Conservation (phyloP, 78 protist genomes). For the Andalucia godoyi region DNA sequence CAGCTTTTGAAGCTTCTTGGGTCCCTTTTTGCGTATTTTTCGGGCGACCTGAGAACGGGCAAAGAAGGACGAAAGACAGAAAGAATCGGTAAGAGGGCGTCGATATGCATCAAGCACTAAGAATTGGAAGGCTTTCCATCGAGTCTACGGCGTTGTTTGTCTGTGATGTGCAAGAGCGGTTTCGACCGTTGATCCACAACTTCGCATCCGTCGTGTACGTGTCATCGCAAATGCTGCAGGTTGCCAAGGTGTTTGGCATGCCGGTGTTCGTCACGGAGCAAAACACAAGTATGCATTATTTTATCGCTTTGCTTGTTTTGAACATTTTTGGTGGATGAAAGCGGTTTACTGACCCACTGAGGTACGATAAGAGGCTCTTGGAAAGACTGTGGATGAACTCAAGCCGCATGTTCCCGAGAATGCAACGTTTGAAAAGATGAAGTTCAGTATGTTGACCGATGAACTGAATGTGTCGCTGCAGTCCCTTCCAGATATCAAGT, state of each 20-base stretch:
- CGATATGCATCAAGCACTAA: too few species aligned
- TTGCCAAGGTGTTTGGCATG: neutral
- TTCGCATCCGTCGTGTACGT: neutral
- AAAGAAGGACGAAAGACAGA: too few species aligned
- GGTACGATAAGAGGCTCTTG: neutral
- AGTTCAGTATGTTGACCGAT: neutral
- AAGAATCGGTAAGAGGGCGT: too few species aligned
- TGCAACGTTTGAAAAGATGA: neutral
- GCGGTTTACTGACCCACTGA: neutral
- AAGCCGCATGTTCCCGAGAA: neutral
- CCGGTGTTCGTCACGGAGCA: conserved; percentile 22
- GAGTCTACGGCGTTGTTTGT: too few species aligned
- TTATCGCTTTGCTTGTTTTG: neutral
- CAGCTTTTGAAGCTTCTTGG: too few species aligned
- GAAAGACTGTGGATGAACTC: neutral
- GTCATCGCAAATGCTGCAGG: neutral
- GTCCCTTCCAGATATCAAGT: neutral
- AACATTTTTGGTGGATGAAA: neutral
- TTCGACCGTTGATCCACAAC: neutral
- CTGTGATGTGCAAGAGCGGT: neutral
- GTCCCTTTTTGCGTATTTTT: too few species aligned
- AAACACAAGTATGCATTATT: neutral
- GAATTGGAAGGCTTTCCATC: too few species aligned
- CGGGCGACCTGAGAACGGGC: too few species aligned
- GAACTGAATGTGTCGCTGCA: neutral